Conservation (phyloP, 805 yeast species). For the Hanseniaspora clermontiae region DNA sequence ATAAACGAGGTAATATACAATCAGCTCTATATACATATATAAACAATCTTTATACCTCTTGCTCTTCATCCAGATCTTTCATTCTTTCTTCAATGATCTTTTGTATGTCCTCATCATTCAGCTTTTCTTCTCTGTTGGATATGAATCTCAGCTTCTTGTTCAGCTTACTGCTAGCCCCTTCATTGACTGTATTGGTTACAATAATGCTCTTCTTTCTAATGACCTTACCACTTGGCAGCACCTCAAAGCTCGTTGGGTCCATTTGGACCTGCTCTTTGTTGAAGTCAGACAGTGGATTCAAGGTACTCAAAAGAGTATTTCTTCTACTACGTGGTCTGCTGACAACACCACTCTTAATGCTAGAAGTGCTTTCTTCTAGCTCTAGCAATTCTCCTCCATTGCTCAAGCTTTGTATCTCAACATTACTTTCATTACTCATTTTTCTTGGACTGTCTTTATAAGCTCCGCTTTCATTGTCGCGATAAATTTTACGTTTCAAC, state of each 20-base stretch:
- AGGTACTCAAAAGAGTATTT: slow-evolving; percentile 6
- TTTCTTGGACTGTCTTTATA: neutral
- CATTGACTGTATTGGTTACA: slow-evolving; percentile 19
- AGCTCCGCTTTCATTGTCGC: neutral
- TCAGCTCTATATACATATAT: too few species aligned
- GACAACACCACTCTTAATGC: neutral
- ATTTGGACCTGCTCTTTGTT: neutral
- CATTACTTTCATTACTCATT: slow-evolving; percentile 10
- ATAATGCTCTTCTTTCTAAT: slow-evolving; percentile 29
- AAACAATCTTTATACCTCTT: neutral
- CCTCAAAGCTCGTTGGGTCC: slow-evolving; percentile 34
- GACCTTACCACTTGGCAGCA: slow-evolving; percentile 63
- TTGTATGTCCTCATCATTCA: slow-evolving; percentile 35
- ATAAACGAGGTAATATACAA: too few species aligned
- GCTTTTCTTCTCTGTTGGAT: slow-evolving; percentile 17
- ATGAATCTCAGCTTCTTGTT: slow-evolving; percentile 31
- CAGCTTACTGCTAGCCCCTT: slow-evolving; percentile 20
- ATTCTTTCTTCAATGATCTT: slow-evolving; percentile 42
- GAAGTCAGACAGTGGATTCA: neutral
- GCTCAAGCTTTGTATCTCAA: neutral
- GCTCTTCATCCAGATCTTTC: slow-evolving; percentile 27
- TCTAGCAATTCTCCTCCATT: neutral
- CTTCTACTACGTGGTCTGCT: slow-evolving; percentile 5
- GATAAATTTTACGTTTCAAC: neutral
- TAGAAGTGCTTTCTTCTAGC: neutral